Evolutionary conservation across 2,329 filamentous ascomycete species (phyloP).

Genomic region (Grosmannia huntii): DNA sequence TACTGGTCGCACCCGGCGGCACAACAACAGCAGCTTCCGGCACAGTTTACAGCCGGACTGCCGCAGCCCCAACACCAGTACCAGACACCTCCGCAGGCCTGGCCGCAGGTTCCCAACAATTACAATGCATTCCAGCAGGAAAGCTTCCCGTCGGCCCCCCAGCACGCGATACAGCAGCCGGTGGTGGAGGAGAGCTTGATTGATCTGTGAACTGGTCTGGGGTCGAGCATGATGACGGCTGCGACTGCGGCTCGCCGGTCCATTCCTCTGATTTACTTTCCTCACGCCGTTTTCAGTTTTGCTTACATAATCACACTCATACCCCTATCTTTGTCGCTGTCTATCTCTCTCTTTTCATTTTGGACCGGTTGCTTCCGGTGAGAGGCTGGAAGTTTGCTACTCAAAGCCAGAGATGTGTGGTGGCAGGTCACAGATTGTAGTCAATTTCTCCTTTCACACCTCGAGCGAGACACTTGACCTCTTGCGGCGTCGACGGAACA

Average conservation of each 20-base stretch:
- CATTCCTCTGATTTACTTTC: background rate
- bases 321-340: background rate
- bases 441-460: background rate
- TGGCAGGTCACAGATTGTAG: background rate
- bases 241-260: background rate
- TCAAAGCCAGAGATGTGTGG: background rate
- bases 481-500: background rate
- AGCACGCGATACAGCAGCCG: conserved; percentile 45
- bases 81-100: conserved; percentile 18
- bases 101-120: conserved; percentile 19
- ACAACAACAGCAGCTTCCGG: conserved; percentile 26
- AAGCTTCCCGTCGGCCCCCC: conserved; percentile 52
- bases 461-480: background rate
- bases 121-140: conserved; percentile 44
- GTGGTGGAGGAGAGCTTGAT: conserved; percentile 67
- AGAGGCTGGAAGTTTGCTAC: background rate
- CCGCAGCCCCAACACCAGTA: conserved; percentile 20
- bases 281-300: background rate
- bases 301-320: background rate
- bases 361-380: background rate
- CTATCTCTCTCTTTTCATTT: background rate
- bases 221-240: background rate
- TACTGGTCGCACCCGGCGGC: conserved; percentile 35
- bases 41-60: conserved; percentile 14
- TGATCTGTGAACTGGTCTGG: conserved; percentile 38